These are phyloP conservation scores for Cercophora scortea DNA, from an alignment of 495 filamentous ascomycete genomes.

Conservation along the genomic window DNA sequence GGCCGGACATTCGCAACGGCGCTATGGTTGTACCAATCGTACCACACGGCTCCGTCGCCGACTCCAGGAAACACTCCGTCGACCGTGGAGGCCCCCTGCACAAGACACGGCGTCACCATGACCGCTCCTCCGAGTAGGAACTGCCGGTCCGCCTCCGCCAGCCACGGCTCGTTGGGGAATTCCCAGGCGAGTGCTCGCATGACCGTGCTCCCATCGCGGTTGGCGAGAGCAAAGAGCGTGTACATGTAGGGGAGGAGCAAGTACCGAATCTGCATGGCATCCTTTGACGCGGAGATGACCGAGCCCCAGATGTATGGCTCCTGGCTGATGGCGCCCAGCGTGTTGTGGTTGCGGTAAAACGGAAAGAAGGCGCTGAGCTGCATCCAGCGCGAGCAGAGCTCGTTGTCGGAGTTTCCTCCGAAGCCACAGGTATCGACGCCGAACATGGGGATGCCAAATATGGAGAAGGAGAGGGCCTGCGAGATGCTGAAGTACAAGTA, in stretches of 20 bases:
- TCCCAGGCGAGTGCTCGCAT: conserved; percentile 82
- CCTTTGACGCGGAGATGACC: conserved; percentile 57
- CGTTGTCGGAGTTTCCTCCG: conserved; percentile 58
- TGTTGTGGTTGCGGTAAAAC: conserved; percentile 84
- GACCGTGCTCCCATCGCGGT: conserved; percentile 61
- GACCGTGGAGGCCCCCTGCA: conserved; percentile 55
- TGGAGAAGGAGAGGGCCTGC: conserved; percentile 69
- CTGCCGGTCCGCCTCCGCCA: conserved; percentile 61
- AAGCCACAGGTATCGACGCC: conserved; percentile 81
- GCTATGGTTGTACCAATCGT: conserved; percentile 71
- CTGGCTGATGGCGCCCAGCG: conserved; percentile 52
- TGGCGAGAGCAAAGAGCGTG: conserved; percentile 66
- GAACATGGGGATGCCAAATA: conserved; percentile 87
- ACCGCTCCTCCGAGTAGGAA: conserved; percentile 69
- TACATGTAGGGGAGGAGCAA: conserved; percentile 73
- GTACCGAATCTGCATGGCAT: conserved; percentile 70
- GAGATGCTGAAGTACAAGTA: conserved; percentile 74
- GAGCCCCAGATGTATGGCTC: conserved; percentile 71
- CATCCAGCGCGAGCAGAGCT: conserved; percentile 85
- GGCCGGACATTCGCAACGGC: conserved; percentile 41
- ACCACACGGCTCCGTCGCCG: conserved; percentile 55
- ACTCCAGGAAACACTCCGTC: conserved; percentile 74
- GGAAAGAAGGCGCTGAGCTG: conserved; percentile 79
- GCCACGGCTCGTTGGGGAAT: conserved; percentile 66
- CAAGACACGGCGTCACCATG: conserved; percentile 66